Base-by-base conservation (phyloP, 1,139 yeast species). In the Debaryomycetaceae sp. region DNA sequence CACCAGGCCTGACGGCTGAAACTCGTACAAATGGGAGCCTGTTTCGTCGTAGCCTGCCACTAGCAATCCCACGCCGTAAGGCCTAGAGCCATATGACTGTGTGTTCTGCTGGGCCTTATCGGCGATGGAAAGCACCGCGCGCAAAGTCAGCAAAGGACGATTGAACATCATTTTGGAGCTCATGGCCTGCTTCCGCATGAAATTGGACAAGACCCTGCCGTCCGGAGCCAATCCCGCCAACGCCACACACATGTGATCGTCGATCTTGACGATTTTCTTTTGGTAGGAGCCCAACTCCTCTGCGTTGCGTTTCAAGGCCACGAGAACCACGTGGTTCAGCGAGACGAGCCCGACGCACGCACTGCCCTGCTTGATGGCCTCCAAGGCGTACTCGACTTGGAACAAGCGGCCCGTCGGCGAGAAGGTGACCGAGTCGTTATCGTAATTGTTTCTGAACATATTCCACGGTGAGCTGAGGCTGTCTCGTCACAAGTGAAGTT, bases 211-310 rank as follows among this genome's bases (percentile, higher is more conserved):
- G 29, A 90, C 94, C 41, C 99, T 71, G 18, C 97, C 98, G 53
- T 90, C 99, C 15, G 99, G 97, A 1, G 98, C 96, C 47, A 90
- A 71, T 4, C 99, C 99, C 1, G 99, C 96, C 35, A 92, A 69
- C 5, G 95, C 95, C 40, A 90, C 71, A 23, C 97, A 98, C 71
- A 90, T 62, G 53, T 90, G 97, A 41, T 79, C 80, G 53, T 90
- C 98, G 34, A 92, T 78, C 50, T 82, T 78, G 51, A 90, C 80
- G 46, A 90, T 70, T 54, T 90, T 90, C 68, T 83, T 83, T 52
- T 90, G 98, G 55, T 86, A 92, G 26, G 96, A 86, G 15, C 98
- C 96, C 42, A 90, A 68, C 53, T 90, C 97, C 56, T 90, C 98
- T 7, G 96, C 95, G 53, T 86, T 87, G 54, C 98, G 73, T 63